These are phyloP conservation scores for Amphicarpaea edgeworthii DNA, from an alignment of 306 rosid species.

Conservation along the genomic window DNA sequence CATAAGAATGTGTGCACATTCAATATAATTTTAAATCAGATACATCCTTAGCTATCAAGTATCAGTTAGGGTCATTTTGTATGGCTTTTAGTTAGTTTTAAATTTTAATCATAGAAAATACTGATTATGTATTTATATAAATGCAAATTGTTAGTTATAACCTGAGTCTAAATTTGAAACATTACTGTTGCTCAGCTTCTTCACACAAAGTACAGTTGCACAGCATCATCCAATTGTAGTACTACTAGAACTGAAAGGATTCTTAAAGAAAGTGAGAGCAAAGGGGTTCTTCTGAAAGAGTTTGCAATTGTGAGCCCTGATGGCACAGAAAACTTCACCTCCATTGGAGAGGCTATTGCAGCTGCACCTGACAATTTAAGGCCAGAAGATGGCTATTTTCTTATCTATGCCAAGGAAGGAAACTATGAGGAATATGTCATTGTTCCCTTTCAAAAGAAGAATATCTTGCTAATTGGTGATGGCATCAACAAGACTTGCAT, in stretches of 20 bases:
- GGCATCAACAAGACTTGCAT: constrained; percentile 77
- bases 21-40: too few species aligned
- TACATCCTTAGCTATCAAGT: too few species aligned
- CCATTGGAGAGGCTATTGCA: constrained; percentile 69
- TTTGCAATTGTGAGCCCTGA: constrained; percentile 56
- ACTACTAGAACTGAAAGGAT: constrained; percentile 49
- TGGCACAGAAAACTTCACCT: constrained; percentile 72
- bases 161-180: constrained; percentile 17
- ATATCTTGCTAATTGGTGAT: constrained; percentile 75
- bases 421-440: constrained; percentile 65
- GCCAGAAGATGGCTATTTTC: constrained; percentile 72
- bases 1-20: too few species aligned
- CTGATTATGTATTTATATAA: neutral
- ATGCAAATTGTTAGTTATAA: constrained; percentile 9
- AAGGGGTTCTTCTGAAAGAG: constrained; percentile 58
- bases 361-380: constrained; percentile 59
- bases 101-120: too few species aligned
- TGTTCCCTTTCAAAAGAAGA: constrained; percentile 57
- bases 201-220: constrained; percentile 45
- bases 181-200: constrained; percentile 53
- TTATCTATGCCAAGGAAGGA: constrained; percentile 65
- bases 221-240: constrained; percentile 45
- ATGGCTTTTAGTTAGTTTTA: too few species aligned
- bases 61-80: too few species aligned
- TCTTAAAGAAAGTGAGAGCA: constrained; percentile 47